phyloP scores from a whole-genome alignment of 2,329 filamentous ascomycete species.

The Stachybotrys echinatus region DNA sequence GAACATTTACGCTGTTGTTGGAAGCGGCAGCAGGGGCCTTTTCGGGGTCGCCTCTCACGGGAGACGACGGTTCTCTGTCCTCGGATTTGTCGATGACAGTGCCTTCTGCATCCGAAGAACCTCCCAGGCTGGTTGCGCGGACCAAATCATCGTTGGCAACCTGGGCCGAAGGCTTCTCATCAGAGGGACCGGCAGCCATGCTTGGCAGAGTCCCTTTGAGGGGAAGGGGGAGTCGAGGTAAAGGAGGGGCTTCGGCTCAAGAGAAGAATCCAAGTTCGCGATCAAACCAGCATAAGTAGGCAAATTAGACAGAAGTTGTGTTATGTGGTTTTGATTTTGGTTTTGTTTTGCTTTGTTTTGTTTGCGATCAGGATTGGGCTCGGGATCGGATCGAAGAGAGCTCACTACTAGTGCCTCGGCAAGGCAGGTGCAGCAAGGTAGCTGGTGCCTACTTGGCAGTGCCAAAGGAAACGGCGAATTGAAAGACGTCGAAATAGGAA shows the following conservation, averaged over 20 bases:
- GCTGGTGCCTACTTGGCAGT: no score
- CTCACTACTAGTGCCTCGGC: no score
- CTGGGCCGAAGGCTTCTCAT: not conserved
- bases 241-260: not conserved
- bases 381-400: no score
- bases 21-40: not conserved
- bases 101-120: not conserved
- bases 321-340: no score
- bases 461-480: no score
- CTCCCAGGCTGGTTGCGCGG: not conserved
- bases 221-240: not conserved
- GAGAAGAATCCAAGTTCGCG: no score
- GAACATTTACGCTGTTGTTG: conserved; percentile 9
- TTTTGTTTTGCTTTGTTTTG: no score
- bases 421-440: no score
- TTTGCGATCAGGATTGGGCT: no score
- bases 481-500: no score
- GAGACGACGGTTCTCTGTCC: not conserved
- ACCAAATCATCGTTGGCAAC: not conserved
- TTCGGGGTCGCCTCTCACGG: not conserved
- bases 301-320: no score
- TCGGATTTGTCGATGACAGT: not conserved
- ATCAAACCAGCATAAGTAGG: no score
- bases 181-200: not conserved
- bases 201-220: not conserved